Evolutionary conservation across 2,329 filamentous ascomycete species (phyloP), one percentile per base, ranked within the genome.

Genomic region (Mycosphaerella arachidis): DNA sequence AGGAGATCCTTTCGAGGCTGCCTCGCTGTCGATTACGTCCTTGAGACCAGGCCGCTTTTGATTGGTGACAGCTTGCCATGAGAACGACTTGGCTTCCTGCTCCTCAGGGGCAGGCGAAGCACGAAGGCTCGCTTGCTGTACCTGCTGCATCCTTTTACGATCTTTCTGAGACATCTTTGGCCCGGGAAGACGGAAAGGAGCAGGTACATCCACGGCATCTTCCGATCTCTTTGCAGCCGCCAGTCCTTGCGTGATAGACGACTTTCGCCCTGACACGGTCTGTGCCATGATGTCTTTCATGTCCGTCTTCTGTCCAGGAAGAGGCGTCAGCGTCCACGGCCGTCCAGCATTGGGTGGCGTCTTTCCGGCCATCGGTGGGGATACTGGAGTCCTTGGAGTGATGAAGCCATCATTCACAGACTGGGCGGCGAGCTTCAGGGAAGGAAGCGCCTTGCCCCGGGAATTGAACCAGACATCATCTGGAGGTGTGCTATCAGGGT

Each of bases 151-250:
- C 71, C 85, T 90, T 77, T 96, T 97, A 24, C 92, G 86, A 73
- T 97, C 92, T 71, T 94, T 96, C 68, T 97, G 94, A 0, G 92
- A 96, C 66, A 96, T 76, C 72, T 90, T 96, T 0, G 78, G 75
- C 40, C 77, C 73, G 29, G 68, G 77, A 61, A 70, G 68, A 70
- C 68, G 68, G 58, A 70, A 66, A 1, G 68, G 62, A 20, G 60
- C 61, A 16, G 68, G 62, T 3, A 64, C 64, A 1, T 64, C 61
- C 12, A 58, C 53, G 9, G 55, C 45, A n/a, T 31, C 30, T 52
- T 52, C 50, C n/a, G 64, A 40, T 20, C 57, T 59, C 4, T 68
- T 74, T 56, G 66, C 69, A 43, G 67, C 66, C 46, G 72, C 74
- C 12, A 72, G 60, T 16, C 66, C 75, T 60, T 78, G 76, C 24